phyloP scores from a whole-genome alignment of 225 moss, liverwort and hornwort species.

The Bryoerythrophyllum caledonicum region DNA sequence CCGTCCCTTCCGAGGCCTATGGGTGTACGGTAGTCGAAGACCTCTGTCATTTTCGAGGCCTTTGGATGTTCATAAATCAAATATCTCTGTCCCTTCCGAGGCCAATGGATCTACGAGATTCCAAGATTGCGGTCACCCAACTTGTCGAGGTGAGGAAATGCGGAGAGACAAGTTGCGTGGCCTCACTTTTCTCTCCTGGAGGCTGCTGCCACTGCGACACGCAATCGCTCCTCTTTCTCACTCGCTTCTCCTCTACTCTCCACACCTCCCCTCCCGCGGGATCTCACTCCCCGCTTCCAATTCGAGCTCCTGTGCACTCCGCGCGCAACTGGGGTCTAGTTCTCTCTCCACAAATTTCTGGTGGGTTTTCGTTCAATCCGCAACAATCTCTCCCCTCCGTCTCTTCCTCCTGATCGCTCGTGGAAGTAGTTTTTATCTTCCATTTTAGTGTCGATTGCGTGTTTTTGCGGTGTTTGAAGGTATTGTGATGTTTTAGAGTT shows the following conservation, averaged over 20 bases:
- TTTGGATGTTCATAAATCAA: too few species aligned
- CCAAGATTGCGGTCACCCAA: too few species aligned
- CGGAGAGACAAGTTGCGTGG: too few species aligned
- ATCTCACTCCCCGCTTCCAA: constrained; percentile 19
- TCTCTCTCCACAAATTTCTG: neutral
- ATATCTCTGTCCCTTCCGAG: too few species aligned
- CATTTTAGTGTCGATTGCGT: neutral
- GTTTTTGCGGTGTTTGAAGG: neutral
- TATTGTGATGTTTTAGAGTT: neutral
- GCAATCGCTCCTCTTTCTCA: neutral
- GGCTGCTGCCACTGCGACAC: neutral
- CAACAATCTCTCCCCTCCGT: too few species aligned
- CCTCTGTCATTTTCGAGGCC: too few species aligned
- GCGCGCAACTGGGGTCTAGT: constrained; percentile 5
- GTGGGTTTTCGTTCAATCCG: neutral
- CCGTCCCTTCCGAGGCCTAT: too few species aligned
- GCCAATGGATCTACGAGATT: too few species aligned
- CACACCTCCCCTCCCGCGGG: neutral
- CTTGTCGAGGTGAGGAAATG: too few species aligned
- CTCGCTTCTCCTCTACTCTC: neutral
- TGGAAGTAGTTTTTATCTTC: neutral
- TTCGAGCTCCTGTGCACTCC: constrained; percentile 3
- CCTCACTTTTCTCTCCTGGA: neutral
- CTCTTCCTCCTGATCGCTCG: neutral
- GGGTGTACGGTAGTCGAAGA: too few species aligned